These are phyloP conservation scores for Penicillium crystallinum DNA, from an alignment of 495 filamentous ascomycete species.

Conservation along the genomic window DNA sequence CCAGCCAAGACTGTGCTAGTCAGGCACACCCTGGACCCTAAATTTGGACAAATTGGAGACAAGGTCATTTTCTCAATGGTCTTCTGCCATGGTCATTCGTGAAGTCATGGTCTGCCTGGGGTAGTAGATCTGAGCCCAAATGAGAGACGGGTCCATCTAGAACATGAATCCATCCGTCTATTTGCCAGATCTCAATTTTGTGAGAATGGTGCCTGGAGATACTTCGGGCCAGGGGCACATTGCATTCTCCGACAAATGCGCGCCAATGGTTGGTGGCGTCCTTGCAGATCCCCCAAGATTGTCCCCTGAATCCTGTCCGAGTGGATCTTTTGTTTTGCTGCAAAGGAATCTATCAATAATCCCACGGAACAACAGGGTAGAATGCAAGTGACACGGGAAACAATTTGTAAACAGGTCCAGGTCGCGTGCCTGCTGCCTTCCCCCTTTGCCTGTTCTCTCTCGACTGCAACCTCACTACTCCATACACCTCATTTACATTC, in stretches of 20 bases:
- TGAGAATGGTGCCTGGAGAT: neutral
- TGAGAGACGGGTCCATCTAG: neutral
- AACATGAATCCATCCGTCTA: neutral
- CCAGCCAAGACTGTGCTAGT: neutral
- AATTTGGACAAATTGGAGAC: neutral
- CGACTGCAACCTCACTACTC: conserved; percentile 2
- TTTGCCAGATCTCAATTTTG: neutral
- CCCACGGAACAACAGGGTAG: neutral
- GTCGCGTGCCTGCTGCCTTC: conserved; percentile 15
- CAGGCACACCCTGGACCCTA: neutral
- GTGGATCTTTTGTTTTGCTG: neutral
- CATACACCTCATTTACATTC: neutral
- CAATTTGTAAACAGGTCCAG: conserved; percentile 7
- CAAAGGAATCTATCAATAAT: no score
- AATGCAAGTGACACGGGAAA: neutral
- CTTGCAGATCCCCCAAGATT: conserved; percentile 16
- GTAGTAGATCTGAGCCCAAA: neutral
- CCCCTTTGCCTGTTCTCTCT: conserved; percentile 7
- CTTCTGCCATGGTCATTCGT: neutral
- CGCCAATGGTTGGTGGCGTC: conserved; percentile 3
- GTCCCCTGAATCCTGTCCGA: conserved; percentile 2
- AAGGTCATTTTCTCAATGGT: neutral
- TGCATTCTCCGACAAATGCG: conserved; percentile 7
- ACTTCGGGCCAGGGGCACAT: neutral
- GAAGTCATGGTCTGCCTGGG: neutral